A percentile compares a stretch with the other conserved stretches of the same genome.
Evolutionary conservation across 805 yeast species (phyloP).

Genomic region (Scheffersomyces ergatensis): DNA sequence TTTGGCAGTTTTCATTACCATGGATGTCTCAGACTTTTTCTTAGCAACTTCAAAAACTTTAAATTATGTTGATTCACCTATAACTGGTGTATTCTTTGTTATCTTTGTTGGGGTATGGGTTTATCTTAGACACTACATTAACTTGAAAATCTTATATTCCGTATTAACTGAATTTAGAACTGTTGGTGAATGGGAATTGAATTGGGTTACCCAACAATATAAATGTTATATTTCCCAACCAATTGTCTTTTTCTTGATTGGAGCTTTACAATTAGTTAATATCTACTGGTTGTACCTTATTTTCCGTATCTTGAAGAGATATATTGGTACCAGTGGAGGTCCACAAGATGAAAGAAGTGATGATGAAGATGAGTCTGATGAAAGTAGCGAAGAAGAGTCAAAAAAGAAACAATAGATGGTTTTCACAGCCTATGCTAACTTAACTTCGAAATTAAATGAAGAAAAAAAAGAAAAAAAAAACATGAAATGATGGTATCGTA

Average conservation of each 20-base stretch:
- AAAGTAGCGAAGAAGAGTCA: slow-evolving; percentile 16
- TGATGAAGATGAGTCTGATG: slow-evolving; percentile 62
- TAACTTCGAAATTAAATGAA: no score
- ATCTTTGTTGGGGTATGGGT: slow-evolving; percentile 77
- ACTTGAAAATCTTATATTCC: slow-evolving; percentile 78
- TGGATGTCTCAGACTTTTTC: slow-evolving; percentile 94
- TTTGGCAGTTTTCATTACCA: slow-evolving; percentile 81
- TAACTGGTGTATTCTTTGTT: slow-evolving; percentile 63
- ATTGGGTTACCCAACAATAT: slow-evolving; percentile 90
- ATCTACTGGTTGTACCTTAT: slow-evolving; percentile 85
- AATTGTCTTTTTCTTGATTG: slow-evolving; percentile 75
- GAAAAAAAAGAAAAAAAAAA: no score
- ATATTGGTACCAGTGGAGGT: slow-evolving; percentile 46
- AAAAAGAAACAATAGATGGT: no score
- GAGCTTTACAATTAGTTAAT: slow-evolving; percentile 82
- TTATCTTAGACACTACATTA: slow-evolving; percentile 84
- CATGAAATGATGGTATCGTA: no score
- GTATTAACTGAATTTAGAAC: slow-evolving; percentile 81
- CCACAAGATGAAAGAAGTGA: slow-evolving; percentile 75
- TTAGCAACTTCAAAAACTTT: slow-evolving; percentile 81
- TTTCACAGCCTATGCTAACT: no score
- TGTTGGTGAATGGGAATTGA: slow-evolving; percentile 76
- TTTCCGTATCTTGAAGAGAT: slow-evolving; percentile 70
- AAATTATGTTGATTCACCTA: slow-evolving; percentile 72
- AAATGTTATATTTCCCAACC: slow-evolving; percentile 95